phyloP scores from a whole-genome alignment of 352 stramenopile genomes.

The Globisporangium echinulatum region DNA sequence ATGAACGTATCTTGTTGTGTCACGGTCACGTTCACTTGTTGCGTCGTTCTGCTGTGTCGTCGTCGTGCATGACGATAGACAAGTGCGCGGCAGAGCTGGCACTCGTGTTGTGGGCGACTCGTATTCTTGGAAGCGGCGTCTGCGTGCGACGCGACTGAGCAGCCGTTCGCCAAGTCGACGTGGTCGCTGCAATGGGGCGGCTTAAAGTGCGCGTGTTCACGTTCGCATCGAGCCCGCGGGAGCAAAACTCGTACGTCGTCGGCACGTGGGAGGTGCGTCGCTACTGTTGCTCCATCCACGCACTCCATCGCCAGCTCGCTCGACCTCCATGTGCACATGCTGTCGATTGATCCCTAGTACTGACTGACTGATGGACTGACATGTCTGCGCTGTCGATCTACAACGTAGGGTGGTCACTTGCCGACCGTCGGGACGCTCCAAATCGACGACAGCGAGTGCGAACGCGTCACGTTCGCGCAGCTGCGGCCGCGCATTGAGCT shows the following conservation, averaged over 20 bases:
- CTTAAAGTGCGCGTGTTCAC: conserved; percentile 78
- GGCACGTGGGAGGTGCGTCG: conserved; percentile 47
- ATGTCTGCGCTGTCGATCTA: no score
- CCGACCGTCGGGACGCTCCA: conserved; percentile 59
- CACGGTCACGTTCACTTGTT: background rate
- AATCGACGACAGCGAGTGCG: conserved; percentile 51
- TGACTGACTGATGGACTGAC: no score
- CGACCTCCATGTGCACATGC: no score
- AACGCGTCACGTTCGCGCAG: conserved; percentile 52
- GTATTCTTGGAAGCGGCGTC: conserved; percentile 7
- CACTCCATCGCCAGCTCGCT: no score
- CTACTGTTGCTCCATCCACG: background rate
- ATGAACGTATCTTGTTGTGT: no score
- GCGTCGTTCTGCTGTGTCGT: background rate
- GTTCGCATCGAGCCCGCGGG: conserved; percentile 53
- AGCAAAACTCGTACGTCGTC: conserved; percentile 76
- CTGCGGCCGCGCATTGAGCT: conserved; percentile 63
- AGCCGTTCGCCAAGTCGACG: background rate
- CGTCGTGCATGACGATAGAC: no score
- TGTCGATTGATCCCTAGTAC: no score
- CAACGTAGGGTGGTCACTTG: conserved; percentile 39
- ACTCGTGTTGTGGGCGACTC: background rate
- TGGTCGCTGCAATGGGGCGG: conserved; percentile 17
- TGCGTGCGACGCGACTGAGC: no score
- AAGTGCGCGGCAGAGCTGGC: background rate